Percentiles rank a stretch among this genome's conserved stretches.
Conservation (phyloP, 257 asterid species). For the Penstemon newberryi region DNA sequence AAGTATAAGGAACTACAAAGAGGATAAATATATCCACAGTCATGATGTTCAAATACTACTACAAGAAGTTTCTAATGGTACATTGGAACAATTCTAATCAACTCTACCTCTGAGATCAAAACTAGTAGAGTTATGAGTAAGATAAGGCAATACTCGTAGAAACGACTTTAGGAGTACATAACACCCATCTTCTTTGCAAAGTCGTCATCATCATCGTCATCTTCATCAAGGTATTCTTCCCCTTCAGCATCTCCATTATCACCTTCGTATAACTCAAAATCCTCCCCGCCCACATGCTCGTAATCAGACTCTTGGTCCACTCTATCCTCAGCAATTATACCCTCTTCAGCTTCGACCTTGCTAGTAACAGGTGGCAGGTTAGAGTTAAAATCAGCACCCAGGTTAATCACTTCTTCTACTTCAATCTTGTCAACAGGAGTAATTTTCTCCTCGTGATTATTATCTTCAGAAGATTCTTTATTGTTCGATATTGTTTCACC, state of each 20-base stretch:
- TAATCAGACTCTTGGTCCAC: constrained; percentile 49
- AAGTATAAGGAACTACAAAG: constrained; percentile 30
- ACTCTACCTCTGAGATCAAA: constrained; percentile 55
- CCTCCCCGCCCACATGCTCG: constrained; percentile 67
- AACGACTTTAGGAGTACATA: constrained; percentile 46
- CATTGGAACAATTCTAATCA: constrained; percentile 30
- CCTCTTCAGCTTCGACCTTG: constrained; percentile 53
- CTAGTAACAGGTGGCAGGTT: constrained; percentile 21
- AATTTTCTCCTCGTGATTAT: constrained; percentile 28
- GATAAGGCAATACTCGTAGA: constrained; percentile 30
- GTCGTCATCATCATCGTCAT: constrained; percentile 65
- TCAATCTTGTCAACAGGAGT: constrained; percentile 30
- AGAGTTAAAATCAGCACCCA: constrained; percentile 14
- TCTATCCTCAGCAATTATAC: constrained; percentile 40
- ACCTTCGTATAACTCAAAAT: constrained; percentile 52
- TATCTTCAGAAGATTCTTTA: constrained; percentile 30
- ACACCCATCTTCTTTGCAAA: constrained; percentile 96
- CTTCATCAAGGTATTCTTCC: constrained; percentile 62
- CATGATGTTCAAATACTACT: constrained; percentile 32
- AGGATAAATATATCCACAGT: constrained; percentile 24
- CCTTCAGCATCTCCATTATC: constrained; percentile 54
- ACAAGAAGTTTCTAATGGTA: constrained; percentile 34
- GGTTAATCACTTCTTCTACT: constrained; percentile 32
- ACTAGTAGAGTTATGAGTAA: constrained; percentile 50
- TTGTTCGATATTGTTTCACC: constrained; percentile 36